phyloP scores from a whole-genome alignment of 139 green algal species.

The Chlorella sp. region DNA sequence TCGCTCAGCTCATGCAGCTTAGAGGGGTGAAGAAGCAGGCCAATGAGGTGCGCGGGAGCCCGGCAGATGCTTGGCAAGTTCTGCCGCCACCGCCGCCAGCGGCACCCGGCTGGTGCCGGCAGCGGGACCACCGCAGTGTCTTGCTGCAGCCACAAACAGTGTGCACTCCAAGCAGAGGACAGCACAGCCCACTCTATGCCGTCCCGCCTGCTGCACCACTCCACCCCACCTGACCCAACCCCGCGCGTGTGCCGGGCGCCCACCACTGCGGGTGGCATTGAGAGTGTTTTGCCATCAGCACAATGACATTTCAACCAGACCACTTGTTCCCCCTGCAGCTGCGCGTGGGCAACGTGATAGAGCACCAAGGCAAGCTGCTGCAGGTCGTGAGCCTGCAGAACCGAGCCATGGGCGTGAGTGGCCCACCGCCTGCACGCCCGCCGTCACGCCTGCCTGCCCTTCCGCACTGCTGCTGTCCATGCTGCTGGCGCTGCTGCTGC shows the following conservation, averaged over 20 bases:
- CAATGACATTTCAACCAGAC: background rate
- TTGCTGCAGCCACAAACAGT: no score
- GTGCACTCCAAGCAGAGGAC: background rate
- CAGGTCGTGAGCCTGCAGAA: slow-evolving; percentile 49
- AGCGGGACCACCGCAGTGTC: no score
- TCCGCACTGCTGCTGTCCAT: no score
- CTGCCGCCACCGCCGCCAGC: background rate
- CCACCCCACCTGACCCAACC: background rate
- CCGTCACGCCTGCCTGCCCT: no score
- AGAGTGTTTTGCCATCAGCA: no score
- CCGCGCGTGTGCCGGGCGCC: background rate
- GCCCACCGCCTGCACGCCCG: background rate
- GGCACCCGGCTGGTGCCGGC: background rate
- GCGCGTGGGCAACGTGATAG: slow-evolving; percentile 53
- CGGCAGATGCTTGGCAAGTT: background rate
- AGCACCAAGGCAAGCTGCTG: slow-evolving; percentile 54
- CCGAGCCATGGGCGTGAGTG: slow-evolving; percentile 29
- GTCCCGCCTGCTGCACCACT: background rate
- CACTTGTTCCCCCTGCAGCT: slow-evolving; percentile 34
- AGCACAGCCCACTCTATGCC: background rate
- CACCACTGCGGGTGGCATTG: background rate
- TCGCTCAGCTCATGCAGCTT: background rate
- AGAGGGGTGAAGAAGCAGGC: slow-evolving; percentile 49
- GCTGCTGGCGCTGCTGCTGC: no score
- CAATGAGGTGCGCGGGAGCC: slow-evolving; percentile 36